Evolutionary conservation across 2,329 filamentous ascomycete species (phyloP).

Genomic region (Aspergillus flavus): DNA sequence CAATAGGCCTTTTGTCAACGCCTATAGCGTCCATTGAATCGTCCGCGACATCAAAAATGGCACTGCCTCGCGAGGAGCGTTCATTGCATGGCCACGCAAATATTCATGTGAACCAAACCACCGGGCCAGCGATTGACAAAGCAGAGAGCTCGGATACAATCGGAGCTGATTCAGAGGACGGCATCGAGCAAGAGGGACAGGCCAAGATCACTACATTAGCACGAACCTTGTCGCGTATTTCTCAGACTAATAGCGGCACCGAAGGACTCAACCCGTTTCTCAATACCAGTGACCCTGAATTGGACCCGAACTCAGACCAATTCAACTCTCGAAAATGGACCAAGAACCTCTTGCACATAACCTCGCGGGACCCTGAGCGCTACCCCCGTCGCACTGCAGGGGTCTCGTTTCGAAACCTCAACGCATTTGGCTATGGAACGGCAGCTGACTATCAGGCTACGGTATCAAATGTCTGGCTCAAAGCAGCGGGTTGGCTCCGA

Average conservation of each 20-base stretch:
- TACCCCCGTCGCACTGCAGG: constrained; percentile 40
- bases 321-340: constrained; percentile 51
- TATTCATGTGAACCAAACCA: constrained; percentile 3
- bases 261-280: constrained; percentile 41
- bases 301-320: constrained; percentile 45
- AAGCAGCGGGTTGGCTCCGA: constrained; percentile 33
- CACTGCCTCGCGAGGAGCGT: constrained; percentile 9
- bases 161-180: constrained; percentile 26
- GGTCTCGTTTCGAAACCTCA: constrained; percentile 48
- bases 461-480: constrained; percentile 47
- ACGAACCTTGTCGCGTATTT: constrained; percentile 34
- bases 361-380: constrained; percentile 32
- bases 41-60: constrained; percentile 11
- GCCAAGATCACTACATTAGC: constrained; percentile 33
- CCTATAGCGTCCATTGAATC: constrained; percentile 24
- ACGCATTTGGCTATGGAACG: constrained; percentile 47
- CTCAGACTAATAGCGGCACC: constrained; percentile 24
- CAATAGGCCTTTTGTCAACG: constrained; percentile 18
- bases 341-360: constrained; percentile 41
- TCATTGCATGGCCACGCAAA: constrained; percentile 10
- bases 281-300: constrained; percentile 35
- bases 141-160: constrained; percentile 29
- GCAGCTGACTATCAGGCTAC: constrained; percentile 49
- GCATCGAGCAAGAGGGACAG: constrained; percentile 25
- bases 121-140: constrained; percentile 14